Evolutionary conservation across 352 stramenopile species (phyloP), one percentile per base, ranked within the genome.

Genomic region (Phytophthora idaei): DNA sequence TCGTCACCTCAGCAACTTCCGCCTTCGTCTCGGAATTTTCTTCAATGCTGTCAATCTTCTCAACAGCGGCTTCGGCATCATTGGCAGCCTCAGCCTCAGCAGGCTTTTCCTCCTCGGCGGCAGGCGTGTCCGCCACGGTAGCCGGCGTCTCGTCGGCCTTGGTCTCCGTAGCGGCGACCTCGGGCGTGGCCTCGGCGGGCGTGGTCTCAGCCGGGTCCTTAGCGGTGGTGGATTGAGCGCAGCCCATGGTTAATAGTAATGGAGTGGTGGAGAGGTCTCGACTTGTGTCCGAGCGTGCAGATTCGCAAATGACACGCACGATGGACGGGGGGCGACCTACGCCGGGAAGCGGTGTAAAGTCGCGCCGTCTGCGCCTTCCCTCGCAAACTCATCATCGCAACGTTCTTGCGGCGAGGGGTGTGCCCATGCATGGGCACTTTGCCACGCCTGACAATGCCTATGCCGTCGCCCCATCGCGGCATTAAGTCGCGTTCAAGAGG

Each of bases 171-270:
- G 42, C 42, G 10, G 48, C 50, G 46, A 57, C 60, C n/a, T 69
- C 69, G 25, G 57, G 54, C 29, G 57, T 70, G 15, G 57, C 39
- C 52, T 75, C 57, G 25, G 51, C 62, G 21, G 57, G 45, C 9
- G 49, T 64, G 17, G 62, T 60, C 57, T 71, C 68, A 65, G 62
- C 53, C 44, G 69, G 69, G 59, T 76, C 64, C 54, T 70, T 73
- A 9, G 69, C 64, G 56, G 64, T 36, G 45, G 69, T 76, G 25
- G 69, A 76, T 73, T 76, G 69, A 70, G 69, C 58, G 58, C 69
- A 76, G 54, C 69, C 69, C 69, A 76, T 76, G 6, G 51, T 67
- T 57, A 49, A 52, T 65, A 48, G 17, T 64, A 31, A 31, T 37
- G 31, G n/a, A 47, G n/a, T 46, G 32, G 31, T 65, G 25, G 39